Percentiles rank a stretch among this genome's conserved stretches.
phyloP scores from a whole-genome alignment of 352 stramenopile species.

The Phytophthora aleatoria region DNA sequence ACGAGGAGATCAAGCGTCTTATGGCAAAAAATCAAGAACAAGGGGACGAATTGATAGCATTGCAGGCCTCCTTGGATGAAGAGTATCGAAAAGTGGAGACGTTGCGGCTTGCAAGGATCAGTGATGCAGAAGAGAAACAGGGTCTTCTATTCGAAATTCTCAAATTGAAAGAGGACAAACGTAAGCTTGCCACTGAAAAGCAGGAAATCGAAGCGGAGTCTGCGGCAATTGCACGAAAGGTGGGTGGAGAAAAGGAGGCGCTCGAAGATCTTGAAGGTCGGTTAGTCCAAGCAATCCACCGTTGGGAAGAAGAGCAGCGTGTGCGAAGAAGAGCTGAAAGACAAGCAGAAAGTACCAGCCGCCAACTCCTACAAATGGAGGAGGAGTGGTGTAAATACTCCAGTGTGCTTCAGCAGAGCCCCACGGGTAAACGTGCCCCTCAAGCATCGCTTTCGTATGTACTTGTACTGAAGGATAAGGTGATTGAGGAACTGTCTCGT shows the following conservation, averaged over 20 bases:
- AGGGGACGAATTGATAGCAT: slow-evolving; percentile 47
- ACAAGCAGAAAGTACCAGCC: slow-evolving; percentile 34
- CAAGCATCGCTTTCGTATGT: slow-evolving; percentile 43
- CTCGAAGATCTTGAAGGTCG: slow-evolving; percentile 62
- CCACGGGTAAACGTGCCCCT: slow-evolving; percentile 35
- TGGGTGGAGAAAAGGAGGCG: slow-evolving; percentile 57
- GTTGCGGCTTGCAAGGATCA: slow-evolving; percentile 28
- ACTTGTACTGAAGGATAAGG: slow-evolving; percentile 60
- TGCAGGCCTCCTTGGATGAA: slow-evolving; percentile 57
- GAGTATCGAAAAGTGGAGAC: slow-evolving; percentile 27
- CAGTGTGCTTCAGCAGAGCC: slow-evolving; percentile 43
- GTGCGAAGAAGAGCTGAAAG: slow-evolving; percentile 41
- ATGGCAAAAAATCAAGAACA: slow-evolving; percentile 52
- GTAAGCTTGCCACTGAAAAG: slow-evolving; percentile 35
- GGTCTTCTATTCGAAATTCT: slow-evolving; percentile 48
- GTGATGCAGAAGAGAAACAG: slow-evolving; percentile 50
- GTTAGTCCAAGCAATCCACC: slow-evolving; percentile 55
- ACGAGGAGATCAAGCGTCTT: slow-evolving; percentile 13
- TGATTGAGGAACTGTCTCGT: slow-evolving; percentile 33
- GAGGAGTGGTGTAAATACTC: slow-evolving; percentile 58
- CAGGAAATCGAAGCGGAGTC: slow-evolving; percentile 29
- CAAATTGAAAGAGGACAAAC: slow-evolving; percentile 56
- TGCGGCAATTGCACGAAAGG: slow-evolving; percentile 31
- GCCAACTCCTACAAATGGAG: slow-evolving; percentile 54
- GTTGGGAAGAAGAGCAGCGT: slow-evolving; percentile 60